Conservation (phyloP, 768 basidiomycete genomes). For the Steccherinum ochraceum region DNA sequence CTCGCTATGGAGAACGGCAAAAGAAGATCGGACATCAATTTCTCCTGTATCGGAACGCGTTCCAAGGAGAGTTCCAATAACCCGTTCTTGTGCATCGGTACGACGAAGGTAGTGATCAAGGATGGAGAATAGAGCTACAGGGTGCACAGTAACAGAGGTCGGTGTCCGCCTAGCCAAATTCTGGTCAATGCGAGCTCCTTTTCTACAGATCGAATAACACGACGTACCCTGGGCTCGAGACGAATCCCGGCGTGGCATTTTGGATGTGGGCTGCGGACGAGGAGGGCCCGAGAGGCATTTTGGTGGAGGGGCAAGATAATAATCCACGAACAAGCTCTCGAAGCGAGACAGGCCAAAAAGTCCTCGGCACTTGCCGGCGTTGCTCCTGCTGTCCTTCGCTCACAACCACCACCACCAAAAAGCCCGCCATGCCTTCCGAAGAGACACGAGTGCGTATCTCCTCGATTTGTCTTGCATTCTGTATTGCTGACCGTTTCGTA, state of each 20-base stretch:
- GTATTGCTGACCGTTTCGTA: too few species aligned
- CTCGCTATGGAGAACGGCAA: slow-evolving; percentile 90
- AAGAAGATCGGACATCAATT: slow-evolving; percentile 77
- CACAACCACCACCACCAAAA: slow-evolving; percentile 20
- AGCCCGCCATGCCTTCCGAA: slow-evolving; percentile 71
- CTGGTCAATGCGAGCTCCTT: background rate
- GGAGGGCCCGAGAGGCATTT: slow-evolving; percentile 42
- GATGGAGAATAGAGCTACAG: slow-evolving; percentile 89
- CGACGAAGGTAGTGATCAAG: slow-evolving; percentile 95
- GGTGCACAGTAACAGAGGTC: slow-evolving; percentile 76
- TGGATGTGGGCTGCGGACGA: slow-evolving; percentile 41
- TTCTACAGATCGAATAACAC: background rate
- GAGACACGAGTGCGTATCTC: slow-evolving; percentile 67
- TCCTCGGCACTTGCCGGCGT: slow-evolving; percentile 24
- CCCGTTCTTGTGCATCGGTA: slow-evolving; percentile 73
- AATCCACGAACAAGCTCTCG: slow-evolving; percentile 7
- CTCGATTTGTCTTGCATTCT: too few species aligned
- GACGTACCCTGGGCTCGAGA: slow-evolving; percentile 30
- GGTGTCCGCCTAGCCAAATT: slow-evolving; percentile 51
- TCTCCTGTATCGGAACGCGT: slow-evolving; percentile 48
- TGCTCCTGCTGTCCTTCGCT: slow-evolving; percentile 25
- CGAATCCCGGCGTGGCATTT: slow-evolving; percentile 22
- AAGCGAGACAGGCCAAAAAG: slow-evolving; percentile 14
- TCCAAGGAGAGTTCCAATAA: slow-evolving; percentile 94
- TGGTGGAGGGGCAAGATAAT: slow-evolving; percentile 14